phyloP scores from a whole-genome alignment of 2,329 filamentous ascomycete species.

The Colletotrichum endophyticum region DNA sequence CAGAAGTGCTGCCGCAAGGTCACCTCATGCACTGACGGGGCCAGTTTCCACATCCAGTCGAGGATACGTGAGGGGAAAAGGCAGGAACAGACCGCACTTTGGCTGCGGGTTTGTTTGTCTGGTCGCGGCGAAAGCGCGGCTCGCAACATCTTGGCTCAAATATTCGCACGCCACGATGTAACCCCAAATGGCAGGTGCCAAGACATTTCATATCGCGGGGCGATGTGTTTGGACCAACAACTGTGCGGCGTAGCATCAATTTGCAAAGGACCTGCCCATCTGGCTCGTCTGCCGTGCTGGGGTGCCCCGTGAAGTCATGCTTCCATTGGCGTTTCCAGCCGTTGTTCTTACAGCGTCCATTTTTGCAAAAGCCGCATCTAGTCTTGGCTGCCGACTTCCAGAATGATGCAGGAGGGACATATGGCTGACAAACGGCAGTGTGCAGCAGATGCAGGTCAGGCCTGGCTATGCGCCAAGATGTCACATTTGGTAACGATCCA shows the following conservation, averaged over 20 bases:
- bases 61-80: background rate
- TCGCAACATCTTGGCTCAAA: background rate
- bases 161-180: slow-evolving; percentile 4
- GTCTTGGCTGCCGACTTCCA: background rate
- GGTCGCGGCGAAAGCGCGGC: background rate
- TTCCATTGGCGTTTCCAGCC: background rate
- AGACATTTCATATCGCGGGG: slow-evolving; percentile 2
- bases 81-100: background rate
- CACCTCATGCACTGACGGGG: background rate
- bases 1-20: background rate
- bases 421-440: background rate
- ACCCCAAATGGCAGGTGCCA: slow-evolving; percentile 17
- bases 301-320: background rate
- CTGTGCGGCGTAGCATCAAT: background rate
- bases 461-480: background rate
- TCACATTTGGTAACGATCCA: background rate
- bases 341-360: background rate
- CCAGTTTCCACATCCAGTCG: background rate
- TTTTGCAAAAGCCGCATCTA: background rate
- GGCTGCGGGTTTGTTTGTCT: too few relatives aligned
- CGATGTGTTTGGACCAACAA: background rate
- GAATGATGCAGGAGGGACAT: background rate
- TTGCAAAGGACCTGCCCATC: slow-evolving; percentile 2
- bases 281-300: background rate
- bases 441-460: background rate